phyloP scores from a whole-genome alignment of 495 filamentous ascomycete genomes.

The Parmelia sp. region DNA sequence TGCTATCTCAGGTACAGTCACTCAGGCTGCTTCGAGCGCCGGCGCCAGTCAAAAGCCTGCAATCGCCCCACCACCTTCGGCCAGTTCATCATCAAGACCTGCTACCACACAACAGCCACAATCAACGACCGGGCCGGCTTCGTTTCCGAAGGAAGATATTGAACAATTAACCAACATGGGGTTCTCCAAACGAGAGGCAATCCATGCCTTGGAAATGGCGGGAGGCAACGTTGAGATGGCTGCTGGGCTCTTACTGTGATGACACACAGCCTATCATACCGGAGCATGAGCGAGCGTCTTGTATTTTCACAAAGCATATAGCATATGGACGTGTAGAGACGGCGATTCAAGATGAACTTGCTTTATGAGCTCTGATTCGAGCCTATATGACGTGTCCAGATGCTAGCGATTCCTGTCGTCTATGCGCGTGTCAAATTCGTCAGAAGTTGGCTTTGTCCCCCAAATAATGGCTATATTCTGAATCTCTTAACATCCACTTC shows the following conservation, averaged over 20 bases:
- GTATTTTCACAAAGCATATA: not conserved
- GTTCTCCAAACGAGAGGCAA: slow-evolving; percentile 67
- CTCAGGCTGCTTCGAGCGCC: slow-evolving; percentile 29
- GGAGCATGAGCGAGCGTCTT: not conserved
- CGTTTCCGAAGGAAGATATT: slow-evolving; percentile 56
- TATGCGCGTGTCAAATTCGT: not conserved
- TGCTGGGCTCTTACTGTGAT: slow-evolving; percentile 68
- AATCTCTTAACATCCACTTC: slow-evolving; percentile 61
- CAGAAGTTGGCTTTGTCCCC: too few relatives aligned
- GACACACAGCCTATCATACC: not conserved
- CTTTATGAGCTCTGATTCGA: not conserved
- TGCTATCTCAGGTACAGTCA: slow-evolving; percentile 74
- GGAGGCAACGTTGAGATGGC: slow-evolving; percentile 82
- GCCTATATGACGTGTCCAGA: slow-evolving; percentile 5
- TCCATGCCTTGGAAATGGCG: slow-evolving; percentile 73
- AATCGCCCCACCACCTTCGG: slow-evolving; percentile 6
- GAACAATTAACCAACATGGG: slow-evolving; percentile 73
- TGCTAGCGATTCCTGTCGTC: not conserved
- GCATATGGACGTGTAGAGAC: not conserved
- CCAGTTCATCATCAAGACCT: slow-evolving; percentile 16
- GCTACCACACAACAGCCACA: slow-evolving; percentile 24
- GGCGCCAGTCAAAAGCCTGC: slow-evolving; percentile 21
- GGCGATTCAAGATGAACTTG: not conserved
- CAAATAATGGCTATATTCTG: too few relatives aligned
- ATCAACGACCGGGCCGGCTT: slow-evolving; percentile 18